A percentile compares a stretch with the other conserved stretches of the same genome.
phyloP scores from a whole-genome alignment of 2,329 filamentous ascomycete species.

The Calonectria montana region DNA sequence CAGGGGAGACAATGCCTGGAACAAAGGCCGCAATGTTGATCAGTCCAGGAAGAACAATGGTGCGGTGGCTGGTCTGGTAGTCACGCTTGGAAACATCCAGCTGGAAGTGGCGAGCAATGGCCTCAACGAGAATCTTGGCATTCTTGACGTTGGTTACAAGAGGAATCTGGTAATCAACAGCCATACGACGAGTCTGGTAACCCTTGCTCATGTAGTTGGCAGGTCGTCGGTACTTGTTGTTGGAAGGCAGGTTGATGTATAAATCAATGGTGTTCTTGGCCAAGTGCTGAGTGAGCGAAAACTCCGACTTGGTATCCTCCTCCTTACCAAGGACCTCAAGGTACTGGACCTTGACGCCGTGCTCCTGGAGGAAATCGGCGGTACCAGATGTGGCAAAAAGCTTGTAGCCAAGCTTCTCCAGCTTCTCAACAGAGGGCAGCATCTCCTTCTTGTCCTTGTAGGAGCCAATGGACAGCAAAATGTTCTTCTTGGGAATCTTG shows the following conservation, averaged over 20 bases:
- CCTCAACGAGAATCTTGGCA: conserved; percentile 96
- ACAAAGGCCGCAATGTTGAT: conserved; percentile 86
- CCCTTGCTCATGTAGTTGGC: conserved; percentile 99
- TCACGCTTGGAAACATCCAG: conserved; percentile 86
- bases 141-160: conserved; percentile 99
- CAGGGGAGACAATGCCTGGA: conserved; percentile 73
- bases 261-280: conserved; percentile 98
- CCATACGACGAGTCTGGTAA: conserved; percentile 96
- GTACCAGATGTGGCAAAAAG: conserved; percentile 97
- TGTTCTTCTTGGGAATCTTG: conserved; percentile 94
- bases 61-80: conserved; percentile 90
- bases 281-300: conserved; percentile 95
- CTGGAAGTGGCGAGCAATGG: conserved; percentile 88
- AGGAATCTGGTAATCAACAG: conserved; percentile 96
- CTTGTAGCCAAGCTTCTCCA: conserved; percentile 93
- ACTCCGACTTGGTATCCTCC: conserved; percentile 92
- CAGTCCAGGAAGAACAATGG: conserved; percentile 77
- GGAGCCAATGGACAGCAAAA: conserved; percentile 93
- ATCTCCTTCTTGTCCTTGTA: conserved; percentile 99
- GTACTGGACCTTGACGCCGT: conserved; percentile 92
- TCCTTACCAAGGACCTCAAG: conserved; percentile 86
- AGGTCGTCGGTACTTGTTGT: conserved; percentile 94
- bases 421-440: conserved; percentile 89
- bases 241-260: conserved; percentile 99
- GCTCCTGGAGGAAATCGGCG: conserved; percentile 94